phyloP scores from a whole-genome alignment of 2,329 filamentous ascomycete species.

The Stemphylium lycopersici region DNA sequence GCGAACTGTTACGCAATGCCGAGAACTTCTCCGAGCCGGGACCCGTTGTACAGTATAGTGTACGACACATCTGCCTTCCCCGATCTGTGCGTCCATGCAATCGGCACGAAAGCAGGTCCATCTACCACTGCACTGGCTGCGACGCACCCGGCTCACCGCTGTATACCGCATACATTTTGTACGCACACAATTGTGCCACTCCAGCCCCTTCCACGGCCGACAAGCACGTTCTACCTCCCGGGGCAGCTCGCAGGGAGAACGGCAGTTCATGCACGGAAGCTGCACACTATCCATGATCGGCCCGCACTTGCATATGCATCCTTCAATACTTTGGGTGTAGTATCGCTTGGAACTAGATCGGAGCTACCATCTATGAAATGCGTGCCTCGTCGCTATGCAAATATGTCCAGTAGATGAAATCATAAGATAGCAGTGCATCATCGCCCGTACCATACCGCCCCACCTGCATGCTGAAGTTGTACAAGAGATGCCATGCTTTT shows the following conservation, averaged over 20 bases:
- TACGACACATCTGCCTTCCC: background rate
- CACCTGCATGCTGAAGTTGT: slow-evolving; percentile 3
- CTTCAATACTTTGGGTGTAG: slow-evolving; percentile 1
- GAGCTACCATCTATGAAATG: background rate
- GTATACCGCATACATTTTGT: background rate
- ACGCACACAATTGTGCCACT: background rate
- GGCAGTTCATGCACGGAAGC: slow-evolving; percentile 21
- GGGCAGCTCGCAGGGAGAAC: slow-evolving; percentile 7
- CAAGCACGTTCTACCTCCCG: background rate
- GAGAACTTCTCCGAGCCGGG: background rate
- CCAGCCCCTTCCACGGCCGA: background rate
- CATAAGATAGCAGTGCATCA: background rate
- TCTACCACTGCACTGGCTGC: background rate
- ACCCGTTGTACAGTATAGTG: too few species aligned
- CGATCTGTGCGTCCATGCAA: slow-evolving; percentile 7
- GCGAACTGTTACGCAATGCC: background rate
- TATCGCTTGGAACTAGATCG: slow-evolving; percentile 3
- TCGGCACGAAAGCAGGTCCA: slow-evolving; percentile 1
- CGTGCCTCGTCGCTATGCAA: slow-evolving; percentile 4
- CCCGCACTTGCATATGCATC: slow-evolving; percentile 29
- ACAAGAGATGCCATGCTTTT: slow-evolving; percentile 24
- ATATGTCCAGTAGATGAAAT: background rate
- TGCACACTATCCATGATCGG: slow-evolving; percentile 24
- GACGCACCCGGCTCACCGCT: background rate
- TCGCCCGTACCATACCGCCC: background rate